A percentile compares a stretch with the other conserved stretches of the same genome.
phyloP scores from a whole-genome alignment of 179 eudicot species.

The Beta macrorhiza region DNA sequence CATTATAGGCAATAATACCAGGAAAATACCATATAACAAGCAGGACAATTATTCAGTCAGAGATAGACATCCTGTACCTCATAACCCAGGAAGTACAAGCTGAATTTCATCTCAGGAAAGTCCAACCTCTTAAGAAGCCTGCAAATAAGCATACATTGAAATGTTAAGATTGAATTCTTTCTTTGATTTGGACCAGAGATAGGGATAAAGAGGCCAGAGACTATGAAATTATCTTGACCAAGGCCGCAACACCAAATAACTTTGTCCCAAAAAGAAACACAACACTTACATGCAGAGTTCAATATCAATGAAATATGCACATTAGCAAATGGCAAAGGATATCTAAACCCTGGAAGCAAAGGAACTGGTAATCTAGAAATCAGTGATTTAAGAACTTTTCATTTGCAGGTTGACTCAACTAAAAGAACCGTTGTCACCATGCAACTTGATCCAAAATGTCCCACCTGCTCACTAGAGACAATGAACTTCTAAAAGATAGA shows the following conservation, averaged over 20 bases:
- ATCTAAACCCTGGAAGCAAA: not conserved
- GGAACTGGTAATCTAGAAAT: not conserved
- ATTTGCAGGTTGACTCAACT: not conserved
- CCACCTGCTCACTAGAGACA: no score
- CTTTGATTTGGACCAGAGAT: not conserved
- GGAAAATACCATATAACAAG: not conserved
- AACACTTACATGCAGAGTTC: not conserved
- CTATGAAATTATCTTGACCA: not conserved
- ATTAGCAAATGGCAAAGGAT: not conserved
- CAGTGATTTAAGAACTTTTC: not conserved
- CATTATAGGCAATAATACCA: not conserved
- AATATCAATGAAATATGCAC: not conserved
- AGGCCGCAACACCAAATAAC: not conserved
- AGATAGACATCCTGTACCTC: constrained; percentile 49
- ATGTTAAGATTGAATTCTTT: not conserved
- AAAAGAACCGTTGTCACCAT: not conserved
- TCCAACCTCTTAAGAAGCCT: constrained; percentile 93
- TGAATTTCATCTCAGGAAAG: constrained; percentile 86
- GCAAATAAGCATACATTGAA: constrained; percentile 20
- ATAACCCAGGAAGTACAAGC: constrained; percentile 87
- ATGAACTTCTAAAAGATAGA: no score
- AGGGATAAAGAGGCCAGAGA: not conserved
- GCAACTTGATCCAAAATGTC: not conserved
- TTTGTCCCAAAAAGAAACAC: not conserved
- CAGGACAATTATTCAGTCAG: constrained; percentile 1